These are phyloP conservation scores for Stipa capillata DNA, from an alignment of 176 grass and related monocot genomes.

Conservation along the genomic window DNA sequence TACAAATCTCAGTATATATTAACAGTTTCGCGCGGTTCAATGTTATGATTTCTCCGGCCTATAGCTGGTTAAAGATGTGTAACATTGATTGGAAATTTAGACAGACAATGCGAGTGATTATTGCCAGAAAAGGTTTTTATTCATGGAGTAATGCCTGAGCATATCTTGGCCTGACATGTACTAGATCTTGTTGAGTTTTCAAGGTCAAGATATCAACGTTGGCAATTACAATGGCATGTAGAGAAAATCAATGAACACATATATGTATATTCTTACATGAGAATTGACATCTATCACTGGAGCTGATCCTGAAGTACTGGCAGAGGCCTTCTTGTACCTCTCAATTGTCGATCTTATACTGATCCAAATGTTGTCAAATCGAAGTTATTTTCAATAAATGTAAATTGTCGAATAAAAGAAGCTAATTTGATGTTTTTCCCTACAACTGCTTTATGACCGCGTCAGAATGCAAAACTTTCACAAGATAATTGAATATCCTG, in stretches of 20 bases:
- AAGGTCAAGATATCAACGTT: background rate
- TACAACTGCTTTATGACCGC: background rate
- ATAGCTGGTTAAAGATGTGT: background rate
- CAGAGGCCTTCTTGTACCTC: constrained; percentile 80
- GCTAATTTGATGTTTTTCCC: background rate
- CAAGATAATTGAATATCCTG: too few relatives aligned
- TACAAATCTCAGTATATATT: background rate
- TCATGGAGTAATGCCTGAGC: too few relatives aligned
- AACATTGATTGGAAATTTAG: background rate
- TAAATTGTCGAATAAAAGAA: background rate
- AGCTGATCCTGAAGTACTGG: constrained; percentile 55
- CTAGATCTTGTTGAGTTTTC: background rate
- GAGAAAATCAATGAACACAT: background rate
- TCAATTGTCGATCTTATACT: constrained; percentile 77
- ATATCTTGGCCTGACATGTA: too few relatives aligned
- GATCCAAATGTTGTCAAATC: background rate
- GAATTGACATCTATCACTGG: constrained; percentile 62
- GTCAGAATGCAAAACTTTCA: background rate
- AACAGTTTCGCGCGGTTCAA: background rate
- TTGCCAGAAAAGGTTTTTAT: background rate
- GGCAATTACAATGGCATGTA: background rate
- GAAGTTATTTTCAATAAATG: background rate
- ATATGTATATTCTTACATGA: constrained; percentile 40
- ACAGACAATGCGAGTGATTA: background rate
- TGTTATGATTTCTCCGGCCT: background rate